A percentile compares a stretch with the other conserved stretches of the same genome.
Conservation (phyloP, 2,329 filamentous ascomycete genomes). For the Verticillium zaregamsianum region DNA sequence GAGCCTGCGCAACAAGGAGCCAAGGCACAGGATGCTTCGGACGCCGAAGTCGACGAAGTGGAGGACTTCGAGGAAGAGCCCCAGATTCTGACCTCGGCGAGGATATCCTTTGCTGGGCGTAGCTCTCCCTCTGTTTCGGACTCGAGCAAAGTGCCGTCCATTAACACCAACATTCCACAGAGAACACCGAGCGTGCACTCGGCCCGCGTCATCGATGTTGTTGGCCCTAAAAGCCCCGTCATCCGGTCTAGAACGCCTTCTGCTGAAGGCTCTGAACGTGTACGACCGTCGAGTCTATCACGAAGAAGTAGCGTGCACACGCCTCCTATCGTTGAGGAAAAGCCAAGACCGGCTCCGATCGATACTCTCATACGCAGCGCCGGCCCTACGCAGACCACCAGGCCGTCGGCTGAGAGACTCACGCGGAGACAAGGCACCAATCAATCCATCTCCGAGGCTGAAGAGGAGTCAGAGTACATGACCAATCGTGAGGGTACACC, state of each 20-base stretch:
- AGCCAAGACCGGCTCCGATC: slow-evolving; percentile 17
- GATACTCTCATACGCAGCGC: slow-evolving; percentile 10
- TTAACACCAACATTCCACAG: slow-evolving; percentile 31
- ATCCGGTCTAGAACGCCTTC: slow-evolving; percentile 45
- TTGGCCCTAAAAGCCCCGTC: slow-evolving; percentile 45
- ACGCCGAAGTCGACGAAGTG: slow-evolving; percentile 44
- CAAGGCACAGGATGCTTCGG: slow-evolving; percentile 10
- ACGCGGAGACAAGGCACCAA: slow-evolving; percentile 20
- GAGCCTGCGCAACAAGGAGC: background rate
- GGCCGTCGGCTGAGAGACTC: slow-evolving; percentile 26
- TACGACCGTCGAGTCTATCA: slow-evolving; percentile 34
- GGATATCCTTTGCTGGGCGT: slow-evolving; percentile 50
- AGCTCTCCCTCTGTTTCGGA: slow-evolving; percentile 47
- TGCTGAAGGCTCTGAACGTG: slow-evolving; percentile 38
- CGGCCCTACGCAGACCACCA: slow-evolving; percentile 17
- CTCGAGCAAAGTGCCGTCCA: slow-evolving; percentile 29
- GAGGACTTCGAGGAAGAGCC: slow-evolving; percentile 54
- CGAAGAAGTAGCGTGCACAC: slow-evolving; percentile 35
- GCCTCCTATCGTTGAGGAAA: slow-evolving; percentile 36
- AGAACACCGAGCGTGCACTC: slow-evolving; percentile 49
- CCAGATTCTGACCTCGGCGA: slow-evolving; percentile 52
- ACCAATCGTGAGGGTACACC: slow-evolving; percentile 4
- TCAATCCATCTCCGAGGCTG: slow-evolving; percentile 39
- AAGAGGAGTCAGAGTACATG: slow-evolving; percentile 24
- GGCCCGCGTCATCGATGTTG: slow-evolving; percentile 54